Percentiles rank a stretch among this genome's conserved stretches.
These are phyloP conservation scores for Borovskyia barvae DNA, from an alignment of 208 protist genomes.

Conservation along the genomic window DNA sequence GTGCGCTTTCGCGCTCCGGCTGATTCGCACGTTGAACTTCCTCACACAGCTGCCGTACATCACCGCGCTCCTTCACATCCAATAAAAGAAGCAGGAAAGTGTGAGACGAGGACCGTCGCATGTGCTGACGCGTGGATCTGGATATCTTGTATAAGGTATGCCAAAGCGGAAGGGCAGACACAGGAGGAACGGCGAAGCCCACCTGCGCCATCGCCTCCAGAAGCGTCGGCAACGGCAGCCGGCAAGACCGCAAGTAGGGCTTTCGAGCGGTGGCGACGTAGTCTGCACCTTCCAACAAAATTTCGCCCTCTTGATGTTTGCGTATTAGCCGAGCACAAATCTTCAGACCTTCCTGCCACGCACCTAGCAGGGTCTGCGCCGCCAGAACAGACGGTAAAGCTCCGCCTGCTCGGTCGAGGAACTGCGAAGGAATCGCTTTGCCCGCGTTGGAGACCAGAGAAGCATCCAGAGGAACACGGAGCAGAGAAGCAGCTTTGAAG, in stretches of 20 bases:
- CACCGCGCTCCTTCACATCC: slow-evolving; percentile 6
- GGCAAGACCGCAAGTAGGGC: slow-evolving; percentile 7
- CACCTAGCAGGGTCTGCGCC: slow-evolving; percentile 25
- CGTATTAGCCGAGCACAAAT: slow-evolving; percentile 23
- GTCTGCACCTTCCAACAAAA: background rate
- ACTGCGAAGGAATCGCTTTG: slow-evolving; percentile 9
- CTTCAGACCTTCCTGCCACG: slow-evolving; percentile 26
- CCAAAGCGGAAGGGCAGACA: slow-evolving; percentile 12
- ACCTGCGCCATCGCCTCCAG: slow-evolving; percentile 29
- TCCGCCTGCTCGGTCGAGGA: slow-evolving; percentile 1
- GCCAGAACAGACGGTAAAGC: slow-evolving; percentile 14
- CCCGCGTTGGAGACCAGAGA: background rate
- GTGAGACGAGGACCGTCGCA: background rate
- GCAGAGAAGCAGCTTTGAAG: slow-evolving; percentile 14
- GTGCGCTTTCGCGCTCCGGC: background rate
- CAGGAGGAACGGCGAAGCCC: slow-evolving; percentile 12
- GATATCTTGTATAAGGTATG: background rate
- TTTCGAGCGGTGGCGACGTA: background rate
- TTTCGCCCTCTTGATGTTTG: slow-evolving; percentile 2
- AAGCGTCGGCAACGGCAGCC: slow-evolving; percentile 5
- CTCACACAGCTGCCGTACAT: slow-evolving; percentile 19
- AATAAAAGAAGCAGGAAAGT: slow-evolving; percentile 10
- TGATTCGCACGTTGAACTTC: slow-evolving; percentile 1
- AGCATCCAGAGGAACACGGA: slow-evolving; percentile 24
- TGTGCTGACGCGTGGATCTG: background rate